Evolutionary conservation across 2,329 filamentous ascomycete genomes (phyloP), one percentile per base, ranked within the genome.

Genomic region (Phialophora tarda): DNA sequence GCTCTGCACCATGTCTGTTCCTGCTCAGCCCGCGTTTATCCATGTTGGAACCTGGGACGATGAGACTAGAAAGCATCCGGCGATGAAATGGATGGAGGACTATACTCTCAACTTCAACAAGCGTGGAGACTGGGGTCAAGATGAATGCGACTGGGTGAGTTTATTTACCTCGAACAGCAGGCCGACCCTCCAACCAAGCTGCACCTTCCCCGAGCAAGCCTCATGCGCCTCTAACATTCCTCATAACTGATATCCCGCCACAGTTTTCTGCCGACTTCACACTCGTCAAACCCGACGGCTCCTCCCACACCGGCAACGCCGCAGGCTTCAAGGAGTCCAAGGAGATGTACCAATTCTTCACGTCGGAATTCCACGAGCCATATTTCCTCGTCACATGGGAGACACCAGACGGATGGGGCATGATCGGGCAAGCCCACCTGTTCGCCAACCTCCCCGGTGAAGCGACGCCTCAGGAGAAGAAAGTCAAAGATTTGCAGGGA

Each of bases 11-110:
- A 70, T 71, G 70, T 70, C 70, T 62, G 64, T 64, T 58, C 62
- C 60, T 21, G 69, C 70, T 3, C 28, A 64, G 21, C 64, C 63
- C 10, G 70, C 70, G 26, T 69, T 64, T 28, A 54, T 71, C 44
- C 69, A 71, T 48, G 17, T 58, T 17, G 71, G 69, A 28, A 62
- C 60, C 21, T 71, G 69, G 71, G 69, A 71, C 41, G 69, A 67
- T 44, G 62, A 64, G 32, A 68, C 69, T 8, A 62, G 69, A 28
- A 57, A 56, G 30, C 71, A 71, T 53, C 69, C 71, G 3, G 71
- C 71, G 3, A 71, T 71, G 71, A 69, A 71, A 47, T 72, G 65
- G 65, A 71, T 72, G 67, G 67, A 71, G 53, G 63, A 67, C 28
- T 71, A 69, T 26, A 72, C 69, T 21, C 30, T 58, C 34, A 55